These are phyloP conservation scores for Naganishia antarctica DNA, from an alignment of 768 basidiomycete genomes.

Conservation along the genomic window DNA sequence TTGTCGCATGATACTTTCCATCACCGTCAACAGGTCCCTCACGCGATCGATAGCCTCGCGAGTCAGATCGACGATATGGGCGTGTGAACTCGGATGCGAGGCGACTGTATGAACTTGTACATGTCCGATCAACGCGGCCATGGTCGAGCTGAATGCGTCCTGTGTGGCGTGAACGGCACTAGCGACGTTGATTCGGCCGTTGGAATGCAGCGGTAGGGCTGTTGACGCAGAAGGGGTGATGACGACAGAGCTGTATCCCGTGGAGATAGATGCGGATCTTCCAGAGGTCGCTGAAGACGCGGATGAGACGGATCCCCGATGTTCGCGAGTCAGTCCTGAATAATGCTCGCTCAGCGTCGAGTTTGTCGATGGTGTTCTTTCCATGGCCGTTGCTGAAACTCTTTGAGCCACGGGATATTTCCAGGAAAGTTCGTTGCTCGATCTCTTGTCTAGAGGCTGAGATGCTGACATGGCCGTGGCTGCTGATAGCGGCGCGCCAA, in stretches of 20 bases:
- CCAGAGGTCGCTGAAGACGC: conserved; percentile 12
- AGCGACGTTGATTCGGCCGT: conserved; percentile 7
- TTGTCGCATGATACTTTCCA: conserved; percentile 54
- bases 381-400: neutral
- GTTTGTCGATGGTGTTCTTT: neutral
- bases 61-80: conserved; percentile 90
- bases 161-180: conserved; percentile 6
- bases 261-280: neutral
- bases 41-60: conserved; percentile 90
- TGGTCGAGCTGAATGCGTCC: conserved; percentile 57
- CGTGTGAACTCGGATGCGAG: conserved; percentile 88
- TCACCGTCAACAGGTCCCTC: conserved; percentile 80
- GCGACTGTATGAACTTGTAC: conserved; percentile 85
- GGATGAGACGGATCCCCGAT: conserved; percentile 15
- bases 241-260: neutral
- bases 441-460: neutral
- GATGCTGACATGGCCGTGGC: neutral
- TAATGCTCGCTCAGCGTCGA: conserved; percentile 13
- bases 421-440: conserved; percentile 7
- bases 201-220: neutral
- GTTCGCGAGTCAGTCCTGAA: neutral
- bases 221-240: neutral
- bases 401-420: conserved; percentile 1
- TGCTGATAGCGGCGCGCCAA: neutral
- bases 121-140: conserved; percentile 96